Evolutionary conservation across 257 asterid genomes (phyloP), one percentile per base, ranked within the genome.

Genomic region (Plantago ovata): DNA sequence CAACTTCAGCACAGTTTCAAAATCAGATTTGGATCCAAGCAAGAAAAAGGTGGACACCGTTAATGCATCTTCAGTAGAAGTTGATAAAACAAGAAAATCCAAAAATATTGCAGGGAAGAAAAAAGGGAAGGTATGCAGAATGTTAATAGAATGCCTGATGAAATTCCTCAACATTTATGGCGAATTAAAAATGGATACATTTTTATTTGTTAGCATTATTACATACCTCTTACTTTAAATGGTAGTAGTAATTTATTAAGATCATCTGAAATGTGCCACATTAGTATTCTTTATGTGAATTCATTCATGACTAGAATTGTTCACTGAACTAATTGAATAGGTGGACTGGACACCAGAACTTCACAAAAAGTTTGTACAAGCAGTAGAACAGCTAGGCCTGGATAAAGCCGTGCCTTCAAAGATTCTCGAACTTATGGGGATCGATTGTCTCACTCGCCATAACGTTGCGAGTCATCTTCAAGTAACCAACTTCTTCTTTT

Each of bases 261-360:
- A 64, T 11, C 45, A 38, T 55, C 22, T 28, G 45, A 41, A 42
- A 38, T 13, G 16, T 43, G 48, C 12, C 16, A 43, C 13, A 28
- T 7, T 13, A 24, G 3, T 51, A 12, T 23, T 12, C 19, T 24
- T 0, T n/a, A 18, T 22, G 40, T 13, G 60, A 32, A 2, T n/a
- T n/a, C n/a, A n/a, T n/a, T n/a, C n/a, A n/a, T n/a, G n/a, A n/a
- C n/a, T n/a, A n/a, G n/a, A 20, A 45, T 54, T 69, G 62, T 66
- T 66, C 75, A 70, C 63, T n/a, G n/a, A n/a, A 69, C 78, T 80
- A 77, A 58, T 47, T 68, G 72, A 64, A 64, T 58, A 91, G 98
- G 96, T 91, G 79, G 98, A 91, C 72, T 91, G 98, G 98, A 91
- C 98, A 15, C 94, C 98, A 43, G 98, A 91, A 60, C 88, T 91